Evolutionary conservation across 345 rosid species (phyloP).

Genomic region (Pugionium dolabratum): DNA sequence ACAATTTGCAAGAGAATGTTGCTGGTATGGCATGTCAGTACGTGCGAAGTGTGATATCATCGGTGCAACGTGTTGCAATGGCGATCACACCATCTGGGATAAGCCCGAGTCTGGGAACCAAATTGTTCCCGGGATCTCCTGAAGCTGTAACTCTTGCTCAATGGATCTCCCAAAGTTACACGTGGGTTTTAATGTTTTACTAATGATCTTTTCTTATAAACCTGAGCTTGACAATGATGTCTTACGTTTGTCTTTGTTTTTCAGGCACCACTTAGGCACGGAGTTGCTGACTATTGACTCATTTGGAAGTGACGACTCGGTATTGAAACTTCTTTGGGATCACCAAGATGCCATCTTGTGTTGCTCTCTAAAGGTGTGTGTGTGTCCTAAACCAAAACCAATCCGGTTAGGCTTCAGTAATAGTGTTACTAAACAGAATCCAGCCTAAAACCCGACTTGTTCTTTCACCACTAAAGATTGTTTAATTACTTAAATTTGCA

Average conservation of each 20-base stretch:
- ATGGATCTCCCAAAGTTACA: slow-evolving; percentile 81
- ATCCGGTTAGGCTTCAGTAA: not conserved
- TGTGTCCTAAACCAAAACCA: not conserved
- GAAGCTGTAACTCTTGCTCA: slow-evolving; percentile 82
- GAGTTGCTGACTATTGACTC: not conserved
- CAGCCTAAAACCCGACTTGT: too few species aligned
- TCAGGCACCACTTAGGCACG: not conserved
- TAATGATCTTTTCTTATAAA: not conserved
- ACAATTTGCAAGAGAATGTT: slow-evolving; percentile 85
- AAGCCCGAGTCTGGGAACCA: slow-evolving; percentile 64
- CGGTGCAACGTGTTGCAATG: slow-evolving; percentile 96
- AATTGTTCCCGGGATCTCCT: slow-evolving; percentile 75
- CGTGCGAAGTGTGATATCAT: slow-evolving; percentile 81
- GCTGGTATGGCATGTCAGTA: slow-evolving; percentile 95
- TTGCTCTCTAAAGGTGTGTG: slow-evolving; percentile 78
- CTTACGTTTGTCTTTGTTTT: not conserved
- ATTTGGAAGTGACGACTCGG: not conserved
- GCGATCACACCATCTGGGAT: slow-evolving; percentile 89
- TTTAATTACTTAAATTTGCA: too few species aligned
- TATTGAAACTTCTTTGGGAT: slow-evolving; percentile 25
- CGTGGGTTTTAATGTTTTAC: slow-evolving; percentile 41
- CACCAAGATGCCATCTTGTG: slow-evolving; percentile 92
- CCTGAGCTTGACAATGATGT: not conserved
- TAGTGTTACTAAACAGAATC: too few species aligned
- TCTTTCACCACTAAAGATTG: too few species aligned